Evolutionary conservation across 352 stramenopile genomes (phyloP).

Genomic region (Pythium oligandrum): DNA sequence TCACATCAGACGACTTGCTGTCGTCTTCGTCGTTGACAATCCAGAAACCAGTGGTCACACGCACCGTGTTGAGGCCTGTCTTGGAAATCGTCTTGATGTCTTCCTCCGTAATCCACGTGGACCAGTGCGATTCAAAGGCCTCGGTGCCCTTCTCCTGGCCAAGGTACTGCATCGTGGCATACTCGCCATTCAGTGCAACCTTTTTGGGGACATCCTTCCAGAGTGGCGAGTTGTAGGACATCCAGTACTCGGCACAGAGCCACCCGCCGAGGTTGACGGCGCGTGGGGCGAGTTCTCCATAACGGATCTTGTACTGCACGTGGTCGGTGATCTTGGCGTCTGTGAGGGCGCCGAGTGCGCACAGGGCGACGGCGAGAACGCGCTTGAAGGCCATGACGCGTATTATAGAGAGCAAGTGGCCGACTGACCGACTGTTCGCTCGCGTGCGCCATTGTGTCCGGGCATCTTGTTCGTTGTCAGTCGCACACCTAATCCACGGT

Average conservation of each 20-base stretch:
- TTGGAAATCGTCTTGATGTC: conserved; percentile 38
- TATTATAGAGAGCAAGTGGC: no score
- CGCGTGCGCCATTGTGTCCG: no score
- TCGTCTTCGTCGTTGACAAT: conserved; percentile 24
- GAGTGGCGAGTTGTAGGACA: conserved; percentile 46
- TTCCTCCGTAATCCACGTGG: conserved; percentile 42
- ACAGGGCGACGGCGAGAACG: no score
- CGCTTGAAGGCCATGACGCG: no score
- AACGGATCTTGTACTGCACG: conserved; percentile 7
- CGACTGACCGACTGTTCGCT: no score
- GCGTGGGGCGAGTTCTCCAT: conserved; percentile 17
- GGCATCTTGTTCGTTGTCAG: no score
- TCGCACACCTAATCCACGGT: no score
- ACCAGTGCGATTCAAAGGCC: conserved; percentile 44
- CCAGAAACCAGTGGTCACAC: conserved; percentile 44
- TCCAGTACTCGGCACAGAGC: conserved; percentile 36
- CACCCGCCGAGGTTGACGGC: conserved; percentile 59
- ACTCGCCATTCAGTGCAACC: conserved; percentile 13
- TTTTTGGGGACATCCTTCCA: conserved; percentile 53
- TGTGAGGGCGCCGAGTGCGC: no score
- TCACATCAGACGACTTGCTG: conserved; percentile 1
- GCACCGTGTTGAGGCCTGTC: conserved; percentile 24
- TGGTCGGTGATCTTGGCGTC: no score
- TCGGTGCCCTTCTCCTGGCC: conserved; percentile 18
- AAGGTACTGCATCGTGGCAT: conserved; percentile 15